A percentile compares a stretch with the other conserved stretches of the same genome.
Conservation (phyloP, 805 yeast species). For the Starmerella bacillaris region DNA sequence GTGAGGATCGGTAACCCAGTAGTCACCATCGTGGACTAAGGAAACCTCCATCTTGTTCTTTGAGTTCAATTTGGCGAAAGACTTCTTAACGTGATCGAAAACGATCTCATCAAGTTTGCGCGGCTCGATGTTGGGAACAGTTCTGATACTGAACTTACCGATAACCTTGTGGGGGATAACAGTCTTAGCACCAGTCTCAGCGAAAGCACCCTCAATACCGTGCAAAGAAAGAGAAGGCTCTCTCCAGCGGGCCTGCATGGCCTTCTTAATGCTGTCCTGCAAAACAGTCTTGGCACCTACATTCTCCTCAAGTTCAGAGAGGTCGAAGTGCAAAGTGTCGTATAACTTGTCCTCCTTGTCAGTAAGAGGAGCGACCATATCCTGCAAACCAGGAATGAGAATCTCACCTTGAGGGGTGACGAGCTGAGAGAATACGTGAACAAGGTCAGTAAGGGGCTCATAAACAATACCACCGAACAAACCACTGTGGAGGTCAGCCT, state of each 20-base stretch:
- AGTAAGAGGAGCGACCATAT: constrained; percentile 90
- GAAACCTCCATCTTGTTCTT: constrained; percentile 59
- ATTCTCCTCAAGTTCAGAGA: constrained; percentile 72
- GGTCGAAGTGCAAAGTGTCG: constrained; percentile 68
- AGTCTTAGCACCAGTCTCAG: constrained; percentile 90
- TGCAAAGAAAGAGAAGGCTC: constrained; percentile 89
- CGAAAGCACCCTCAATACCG: constrained; percentile 96
- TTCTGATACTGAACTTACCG: constrained; percentile 93
- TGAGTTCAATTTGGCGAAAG: constrained; percentile 50
- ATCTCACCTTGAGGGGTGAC: constrained; percentile 74
- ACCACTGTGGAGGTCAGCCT: constrained; percentile 94
- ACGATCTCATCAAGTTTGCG: constrained; percentile 64
- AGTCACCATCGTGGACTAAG: constrained; percentile 83
- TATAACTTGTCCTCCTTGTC: constrained; percentile 61
- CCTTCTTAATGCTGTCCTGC: constrained; percentile 58
- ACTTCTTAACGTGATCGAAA: constrained; percentile 44
- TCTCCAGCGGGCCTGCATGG: constrained; percentile 97
- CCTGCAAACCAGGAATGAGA: constrained; percentile 69
- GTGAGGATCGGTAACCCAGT: constrained; percentile 91
- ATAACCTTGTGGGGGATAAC: constrained; percentile 88
- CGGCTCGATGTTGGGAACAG: constrained; percentile 86
- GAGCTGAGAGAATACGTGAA: constrained; percentile 54
- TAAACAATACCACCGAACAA: constrained; percentile 93
- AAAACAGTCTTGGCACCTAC: constrained; percentile 75
- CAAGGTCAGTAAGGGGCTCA: constrained; percentile 91